Evolutionary conservation across 805 yeast species (phyloP).

Genomic region (Naumovozyma baii): DNA sequence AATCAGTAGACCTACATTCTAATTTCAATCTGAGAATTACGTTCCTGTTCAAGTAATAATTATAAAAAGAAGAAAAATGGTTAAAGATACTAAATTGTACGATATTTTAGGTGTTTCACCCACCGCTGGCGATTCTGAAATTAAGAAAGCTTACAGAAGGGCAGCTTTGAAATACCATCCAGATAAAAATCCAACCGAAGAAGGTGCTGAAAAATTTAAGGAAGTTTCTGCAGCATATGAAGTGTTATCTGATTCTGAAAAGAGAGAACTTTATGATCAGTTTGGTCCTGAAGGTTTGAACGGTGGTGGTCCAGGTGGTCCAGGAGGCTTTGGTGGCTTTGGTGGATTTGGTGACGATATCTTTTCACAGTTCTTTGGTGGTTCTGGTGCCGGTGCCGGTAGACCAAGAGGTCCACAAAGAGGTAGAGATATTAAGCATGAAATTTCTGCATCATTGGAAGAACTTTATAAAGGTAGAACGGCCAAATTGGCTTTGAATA

Average conservation of each 20-base stretch:
- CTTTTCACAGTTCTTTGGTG: constrained; percentile 74
- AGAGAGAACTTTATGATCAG: constrained; percentile 80
- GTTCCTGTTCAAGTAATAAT: constrained; percentile 1
- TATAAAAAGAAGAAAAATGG: constrained; percentile 42
- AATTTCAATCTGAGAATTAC: constrained; percentile 6
- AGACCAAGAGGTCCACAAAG: constrained; percentile 76
- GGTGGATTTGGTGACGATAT: constrained; percentile 28
- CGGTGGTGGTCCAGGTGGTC: constrained; percentile 68
- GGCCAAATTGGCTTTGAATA: constrained; percentile 86
- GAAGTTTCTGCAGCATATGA: constrained; percentile 85
- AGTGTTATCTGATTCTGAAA: constrained; percentile 75
- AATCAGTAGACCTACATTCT: neutral
- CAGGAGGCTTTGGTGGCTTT: constrained; percentile 51
- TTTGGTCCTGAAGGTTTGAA: constrained; percentile 88
- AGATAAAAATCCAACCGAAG: constrained; percentile 68
- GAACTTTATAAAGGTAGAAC: constrained; percentile 91
- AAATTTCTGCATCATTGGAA: constrained; percentile 76
- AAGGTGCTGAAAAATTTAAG: constrained; percentile 92
- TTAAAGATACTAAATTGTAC: constrained; percentile 69
- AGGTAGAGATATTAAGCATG: constrained; percentile 87
- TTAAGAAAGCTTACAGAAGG: constrained; percentile 75
- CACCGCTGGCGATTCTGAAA: constrained; percentile 57
- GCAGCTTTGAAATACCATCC: constrained; percentile 77
- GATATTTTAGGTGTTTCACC: constrained; percentile 66
- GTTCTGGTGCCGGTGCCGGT: constrained; percentile 44